Base-by-base conservation (phyloP, 768 basidiomycete species). In the Wakefieldia striispora region DNA sequence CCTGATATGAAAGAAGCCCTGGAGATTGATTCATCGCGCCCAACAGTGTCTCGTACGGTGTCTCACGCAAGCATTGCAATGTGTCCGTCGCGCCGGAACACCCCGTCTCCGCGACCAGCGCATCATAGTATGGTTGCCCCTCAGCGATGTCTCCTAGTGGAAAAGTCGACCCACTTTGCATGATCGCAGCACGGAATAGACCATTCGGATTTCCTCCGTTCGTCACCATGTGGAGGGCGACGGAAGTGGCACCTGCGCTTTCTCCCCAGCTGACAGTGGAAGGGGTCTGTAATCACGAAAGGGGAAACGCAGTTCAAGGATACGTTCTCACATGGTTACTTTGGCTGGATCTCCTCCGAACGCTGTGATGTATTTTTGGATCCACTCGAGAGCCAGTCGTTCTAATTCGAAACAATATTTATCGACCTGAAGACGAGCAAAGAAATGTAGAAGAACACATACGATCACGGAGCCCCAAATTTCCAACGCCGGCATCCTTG, bases 281-380 rank as follows among this genome's bases (percentile, higher is more conserved):
- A 33, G 13, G 12, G 13, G 12, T 16, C 3, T 31, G 24, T 38
- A 13, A 40, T 29, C 10, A 23, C 29, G 33, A 6, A 26, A 14
- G 1, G 14, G 1, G 6, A 11, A 39, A 51, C 19, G 6, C 16
- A 19, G 23, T 33, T 33, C 14, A 14, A 27, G 44, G n/a, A 6
- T 6, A 33, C 16, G 7, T 6, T 11, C 48, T 45, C 16, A 62
- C 61, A 68, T 58, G 14, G 69, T 61, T 6, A 74, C 75, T 65
- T 75, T 72, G 8, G n/a, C 58, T 16, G 70, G 71, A 51, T 78
- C 80, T 16, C 84, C 84, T 12, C 86, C 84, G 54, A 86, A 88
- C 0, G 64, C 62, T 13, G 55, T 70, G 40, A 86, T 84, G 55
- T 87, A 79, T 19, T 72, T 63, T 55, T 85, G 80, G 0, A 86